Percentiles rank a stretch among this genome's conserved stretches.
Evolutionary conservation across 768 basidiomycete genomes (phyloP).

Genomic region (Suillus occidentalis): DNA sequence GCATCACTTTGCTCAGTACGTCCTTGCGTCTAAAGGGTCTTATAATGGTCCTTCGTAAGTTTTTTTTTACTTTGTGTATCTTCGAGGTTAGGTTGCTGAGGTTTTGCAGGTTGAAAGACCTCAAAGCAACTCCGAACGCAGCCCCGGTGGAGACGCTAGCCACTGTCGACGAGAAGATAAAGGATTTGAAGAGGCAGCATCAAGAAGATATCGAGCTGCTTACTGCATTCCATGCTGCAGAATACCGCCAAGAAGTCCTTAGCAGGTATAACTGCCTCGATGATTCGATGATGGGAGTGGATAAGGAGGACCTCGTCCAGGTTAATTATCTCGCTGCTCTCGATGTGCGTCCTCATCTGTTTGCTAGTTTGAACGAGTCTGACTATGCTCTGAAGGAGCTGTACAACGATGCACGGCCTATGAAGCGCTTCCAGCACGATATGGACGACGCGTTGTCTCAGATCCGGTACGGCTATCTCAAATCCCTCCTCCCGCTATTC

Average conservation of each 20-base stretch:
- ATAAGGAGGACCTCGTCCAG: conserved; percentile 23
- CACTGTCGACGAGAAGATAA: conserved; percentile 28
- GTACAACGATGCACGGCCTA: conserved; percentile 16
- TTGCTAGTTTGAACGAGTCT: neutral
- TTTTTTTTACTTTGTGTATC: neutral
- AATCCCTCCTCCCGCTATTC: conserved; percentile 21
- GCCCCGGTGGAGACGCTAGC: conserved; percentile 26
- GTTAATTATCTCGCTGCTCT: conserved; percentile 27
- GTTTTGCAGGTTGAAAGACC: conserved; percentile 21
- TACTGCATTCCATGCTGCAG: conserved; percentile 28
- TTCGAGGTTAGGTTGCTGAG: conserved; percentile 9
- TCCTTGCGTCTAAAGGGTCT: conserved; percentile 40
- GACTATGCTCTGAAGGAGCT: conserved; percentile 17
- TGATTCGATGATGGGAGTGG: conserved; percentile 27
- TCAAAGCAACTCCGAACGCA: conserved; percentile 16
- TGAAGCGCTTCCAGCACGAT: conserved; percentile 23
- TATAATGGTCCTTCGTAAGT: conserved; percentile 41
- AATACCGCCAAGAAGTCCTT: conserved; percentile 34
- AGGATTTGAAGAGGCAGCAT: conserved; percentile 30
- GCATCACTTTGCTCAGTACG: conserved; percentile 38
- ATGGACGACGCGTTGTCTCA: conserved; percentile 29
- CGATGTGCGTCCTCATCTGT: conserved; percentile 13
- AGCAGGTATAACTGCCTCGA: conserved; percentile 28
- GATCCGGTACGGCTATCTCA: conserved; percentile 33
- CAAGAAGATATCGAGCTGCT: conserved; percentile 31